Base-by-base conservation (phyloP, 208 protist genomes). In the Kentomonas sorsogonicus region DNA sequence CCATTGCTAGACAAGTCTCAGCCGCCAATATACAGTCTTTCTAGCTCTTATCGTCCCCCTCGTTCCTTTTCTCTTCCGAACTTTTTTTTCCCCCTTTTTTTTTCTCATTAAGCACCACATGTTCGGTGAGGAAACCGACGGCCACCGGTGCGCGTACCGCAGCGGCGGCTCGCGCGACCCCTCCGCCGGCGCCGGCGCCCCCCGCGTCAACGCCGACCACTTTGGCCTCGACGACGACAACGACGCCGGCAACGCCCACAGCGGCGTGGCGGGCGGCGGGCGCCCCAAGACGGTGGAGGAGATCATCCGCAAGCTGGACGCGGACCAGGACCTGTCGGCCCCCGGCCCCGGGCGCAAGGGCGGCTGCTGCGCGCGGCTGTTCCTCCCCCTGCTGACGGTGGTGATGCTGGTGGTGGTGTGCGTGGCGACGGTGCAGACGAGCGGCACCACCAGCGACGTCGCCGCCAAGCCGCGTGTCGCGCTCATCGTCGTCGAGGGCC, bases 291-390 rank as follows among this genome's bases (percentile, higher is more conserved):
- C 74, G 15, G 82, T 89, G 20, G 68, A 78, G 53, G 77, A 90
- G 23, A 86, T 82, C 27, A 69, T 88, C 6, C 60, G 67, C 23
- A 33, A 48, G 3, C 47, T 77, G 25, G 79, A 87, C 56, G 72
- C 69, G 60, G 77, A 87, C 31, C 58, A 82, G 31, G 60, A 75
- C 36, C 60, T 77, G 18, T 55, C 53, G 34, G n/a, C n/a, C n/a
- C n/a, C n/a, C n/a, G n/a, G n/a, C n/a, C n/a, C n/a, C n/a, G 73
- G 72, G 23, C 51, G 56, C 11, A 75, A 74, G 58, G 72, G 77
- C 39, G 70, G 75, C 55, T 88, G 84, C 75, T 91, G 84, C 70
- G 67, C 79, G 34, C 66, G 70, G 22, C 48, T 90, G 22, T 86
- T 86, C 45, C 66, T 89, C 5, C 80, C 84, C 0, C 53, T 86